Base-by-base conservation (phyloP, 176 grass and related monocot genomes). In the Tillandsia fasciculata region DNA sequence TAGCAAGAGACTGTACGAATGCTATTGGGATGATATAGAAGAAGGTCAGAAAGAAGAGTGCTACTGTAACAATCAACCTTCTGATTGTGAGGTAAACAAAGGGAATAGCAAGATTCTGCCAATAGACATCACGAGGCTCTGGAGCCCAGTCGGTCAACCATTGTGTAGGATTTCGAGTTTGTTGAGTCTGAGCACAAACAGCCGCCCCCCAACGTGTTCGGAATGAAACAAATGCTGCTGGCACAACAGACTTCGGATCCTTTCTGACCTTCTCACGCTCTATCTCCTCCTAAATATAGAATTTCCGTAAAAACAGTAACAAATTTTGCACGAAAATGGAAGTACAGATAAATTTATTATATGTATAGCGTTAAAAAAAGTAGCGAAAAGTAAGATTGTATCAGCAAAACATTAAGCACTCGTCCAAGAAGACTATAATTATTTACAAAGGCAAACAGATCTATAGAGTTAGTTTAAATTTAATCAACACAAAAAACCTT, bases 121-220 rank as follows among this genome's bases (percentile, higher is more conserved):
- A 99, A 53, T 94, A 99, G 11, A 99, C 72, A 52, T 99, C 90
- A 22, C 90, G 80, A 77, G 95, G 95, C 81, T 99, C 90, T 50
- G 90, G 90, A 79, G 95, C 95, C 95, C 90, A 90, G 53, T 93
- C 90, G n/a, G 87, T 91, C 70, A 99, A 77, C 95, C 95, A 99
- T 64, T 81, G 49, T 9, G 95, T 94, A 17, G 87, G 95, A 71
- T 99, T 88, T 52, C 90, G 82, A 68, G 95, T 90, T 77, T 99
- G 95, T 29, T 99, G 95, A 75, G 95, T 99, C 76, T 99, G 95
- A 74, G 95, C 95, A 80, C 90, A 99, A 50, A 91, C 90, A 75
- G 95, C 95, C 73, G 90, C 95, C 65, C 79, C 87, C 90, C 95
- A 94, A 27, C 87, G 80, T 66, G 87, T 77, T 66, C 67, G 75